Conservation (phyloP, 768 basidiomycete genomes). For the Pleurotus giganteus region DNA sequence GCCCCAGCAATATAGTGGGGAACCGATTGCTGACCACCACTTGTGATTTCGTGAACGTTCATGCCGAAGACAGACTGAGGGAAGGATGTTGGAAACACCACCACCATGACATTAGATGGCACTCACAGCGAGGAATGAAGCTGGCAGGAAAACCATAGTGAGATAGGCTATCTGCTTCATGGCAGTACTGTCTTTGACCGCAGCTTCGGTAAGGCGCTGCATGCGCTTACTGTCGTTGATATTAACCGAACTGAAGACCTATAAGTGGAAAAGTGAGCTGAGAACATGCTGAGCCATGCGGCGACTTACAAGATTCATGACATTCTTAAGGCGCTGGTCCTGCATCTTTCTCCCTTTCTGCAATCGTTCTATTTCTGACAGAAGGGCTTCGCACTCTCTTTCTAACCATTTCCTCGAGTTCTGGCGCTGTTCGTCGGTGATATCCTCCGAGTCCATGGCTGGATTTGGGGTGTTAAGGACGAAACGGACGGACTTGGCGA, state of each 20-base stretch:
- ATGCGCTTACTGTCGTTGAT: slow-evolving; percentile 45
- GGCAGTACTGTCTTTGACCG: slow-evolving; percentile 39
- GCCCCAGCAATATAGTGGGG: slow-evolving; percentile 36
- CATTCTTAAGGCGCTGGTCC: slow-evolving; percentile 44
- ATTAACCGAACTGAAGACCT: slow-evolving; percentile 49
- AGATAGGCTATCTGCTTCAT: slow-evolving; percentile 58
- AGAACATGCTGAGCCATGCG: background rate
- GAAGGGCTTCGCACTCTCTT: slow-evolving; percentile 48
- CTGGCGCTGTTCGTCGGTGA: slow-evolving; percentile 1
- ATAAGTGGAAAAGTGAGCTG: background rate
- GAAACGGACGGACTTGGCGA: slow-evolving; percentile 50
- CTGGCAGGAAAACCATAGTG: slow-evolving; percentile 63
- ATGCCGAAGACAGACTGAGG: slow-evolving; percentile 45
- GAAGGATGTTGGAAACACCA: background rate
- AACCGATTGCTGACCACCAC: slow-evolving; percentile 27
- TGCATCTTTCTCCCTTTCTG: slow-evolving; percentile 39
- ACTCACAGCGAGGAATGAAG: slow-evolving; percentile 45
- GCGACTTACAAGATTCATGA: slow-evolving; percentile 43
- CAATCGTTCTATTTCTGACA: slow-evolving; percentile 49
- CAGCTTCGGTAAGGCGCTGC: slow-evolving; percentile 37
- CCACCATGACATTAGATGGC: background rate
- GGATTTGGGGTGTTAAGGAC: slow-evolving; percentile 50
- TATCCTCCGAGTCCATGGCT: slow-evolving; percentile 36
- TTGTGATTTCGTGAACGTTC: slow-evolving; percentile 41
- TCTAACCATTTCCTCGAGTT: slow-evolving; percentile 5